Evolutionary conservation across 345 rosid species (phyloP), one percentile per base, ranked within the genome.

Genomic region (Camelina sativa): DNA sequence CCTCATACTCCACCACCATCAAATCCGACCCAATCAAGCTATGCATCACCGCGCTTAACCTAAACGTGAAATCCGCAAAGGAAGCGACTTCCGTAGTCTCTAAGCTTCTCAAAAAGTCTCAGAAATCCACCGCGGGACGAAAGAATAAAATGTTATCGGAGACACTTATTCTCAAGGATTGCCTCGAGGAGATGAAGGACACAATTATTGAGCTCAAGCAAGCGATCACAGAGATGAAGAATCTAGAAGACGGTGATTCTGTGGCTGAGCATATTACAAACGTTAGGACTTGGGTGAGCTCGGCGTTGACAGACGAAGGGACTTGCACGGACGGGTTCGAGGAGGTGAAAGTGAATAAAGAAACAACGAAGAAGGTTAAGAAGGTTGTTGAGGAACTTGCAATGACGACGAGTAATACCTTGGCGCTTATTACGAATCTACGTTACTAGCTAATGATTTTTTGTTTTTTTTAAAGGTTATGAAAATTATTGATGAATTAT

Each of bases 311-410:
- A 0, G 84, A 89, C 48, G 90, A 89, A 65, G 73, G 69, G 15
- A 87, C 94, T 10, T 91, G 97, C 76, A 83, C 85, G 20, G 97
- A 89, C 54, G 97, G 78, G 53, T 76, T 91, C 23, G 89, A 81
- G 4, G 96, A 71, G 10, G 19, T 20, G 74, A 74, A 72, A 12
- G 90, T 83, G 58, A 80, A 80, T 37, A 66, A 73, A 25, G 52
- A 55, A 1, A 76, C 86, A 74, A 82, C 82, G 86, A 83, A 38
- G 56, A 73, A 63, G 68, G 86, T 91, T 20, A 73, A 22, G 19
- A 84, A 70, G 62, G 75, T 80, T 54, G 58, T 87, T 28, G 48
- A 38, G 37, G 62, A 84, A 48, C 79, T 88, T 16, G 74, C 79
- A 16, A 77, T 51, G 76, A 58, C 84, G 58, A 87, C 97, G 17